Conservation (phyloP, 1,284 basidiomycete species). For the Malassezia cuniculi region DNA sequence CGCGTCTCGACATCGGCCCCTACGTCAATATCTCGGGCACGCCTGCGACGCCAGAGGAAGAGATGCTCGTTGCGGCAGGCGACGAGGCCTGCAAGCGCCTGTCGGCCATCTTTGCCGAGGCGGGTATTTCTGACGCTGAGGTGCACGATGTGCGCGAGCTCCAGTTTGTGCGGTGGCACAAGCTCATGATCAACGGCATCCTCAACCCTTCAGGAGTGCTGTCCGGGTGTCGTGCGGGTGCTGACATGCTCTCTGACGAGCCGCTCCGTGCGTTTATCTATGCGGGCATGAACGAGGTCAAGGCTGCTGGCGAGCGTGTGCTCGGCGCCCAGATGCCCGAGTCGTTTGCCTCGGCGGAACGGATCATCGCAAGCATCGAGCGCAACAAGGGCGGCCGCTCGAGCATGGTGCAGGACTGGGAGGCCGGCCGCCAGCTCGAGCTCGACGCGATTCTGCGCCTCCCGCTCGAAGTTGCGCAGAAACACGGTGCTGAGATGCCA, state of each 20-base stretch:
- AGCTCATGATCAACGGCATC: slow-evolving; percentile 47
- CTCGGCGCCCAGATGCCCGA: slow-evolving; percentile 43
- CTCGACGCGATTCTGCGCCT: slow-evolving; percentile 46
- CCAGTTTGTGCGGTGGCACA: slow-evolving; percentile 49
- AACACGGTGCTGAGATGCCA: slow-evolving; percentile 45
- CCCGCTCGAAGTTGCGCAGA: slow-evolving; percentile 43
- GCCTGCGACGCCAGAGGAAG: too few species aligned
- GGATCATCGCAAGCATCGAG: slow-evolving; percentile 45
- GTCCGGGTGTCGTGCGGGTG: slow-evolving; percentile 46
- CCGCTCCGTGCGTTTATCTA: slow-evolving; percentile 43
- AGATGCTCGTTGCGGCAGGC: slow-evolving; percentile 13
- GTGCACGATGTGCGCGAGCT: slow-evolving; percentile 43
- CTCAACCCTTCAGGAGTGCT: slow-evolving; percentile 48
- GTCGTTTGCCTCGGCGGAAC: slow-evolving; percentile 45
- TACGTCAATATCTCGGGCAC: slow-evolving; percentile 34
- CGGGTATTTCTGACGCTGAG: slow-evolving; percentile 47
- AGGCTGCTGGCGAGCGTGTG: slow-evolving; percentile 43
- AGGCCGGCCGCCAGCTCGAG: slow-evolving; percentile 45
- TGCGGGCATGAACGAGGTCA: slow-evolving; percentile 47
- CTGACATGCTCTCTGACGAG: slow-evolving; percentile 45
- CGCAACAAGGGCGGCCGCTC: slow-evolving; percentile 46
- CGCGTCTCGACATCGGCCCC: slow-evolving; percentile 47
- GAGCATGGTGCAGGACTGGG: slow-evolving; percentile 48
- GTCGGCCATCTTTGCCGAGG: slow-evolving; percentile 35
- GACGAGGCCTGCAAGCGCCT: slow-evolving; percentile 22